Evolutionary conservation across 257 asterid genomes (phyloP), one percentile per base, ranked within the genome.

Genomic region (Ocimum tenuiflorum): DNA sequence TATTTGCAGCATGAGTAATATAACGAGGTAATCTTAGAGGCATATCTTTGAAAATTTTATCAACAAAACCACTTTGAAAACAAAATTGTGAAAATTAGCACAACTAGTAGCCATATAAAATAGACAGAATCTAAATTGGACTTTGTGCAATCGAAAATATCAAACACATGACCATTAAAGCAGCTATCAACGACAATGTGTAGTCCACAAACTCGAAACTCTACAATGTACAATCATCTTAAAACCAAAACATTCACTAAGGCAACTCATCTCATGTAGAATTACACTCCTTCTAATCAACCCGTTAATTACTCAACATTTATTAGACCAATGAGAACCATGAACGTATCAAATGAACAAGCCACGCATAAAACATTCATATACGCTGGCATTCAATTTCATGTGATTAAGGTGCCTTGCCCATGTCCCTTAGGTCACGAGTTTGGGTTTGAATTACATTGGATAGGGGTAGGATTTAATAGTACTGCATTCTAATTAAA

Each of bases 201-300:
- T 41, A 20, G 14, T 48, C 39, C 69, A 58, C n/a, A 41, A 65
- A 18, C 72, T 56, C 36, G 3, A 42, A 59, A 59, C 48, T 29
- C 4, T 11, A 18, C 18, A 11, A 27, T 14, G n/a, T 27, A 11
- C 18, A 27, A 27, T 4, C 4, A 27, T 27, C 31, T 5, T 19
- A 29, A 2, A 17, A 51, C 5, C n/a, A 20, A 3, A 49, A 7
- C 35, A 39, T 22, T 55, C 45, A 14, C 31, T 18, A 53, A 27
- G n/a, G 63, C 57, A 60, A 24, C 50, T 50, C 23, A 39, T 38
- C 42, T 14, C 19, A 12, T 17, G 22, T 15, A 53, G 36, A 29
- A 18, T 52, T 24, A 6, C 5, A 6, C 18, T 20, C 48, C 27
- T 4, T 27, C 31, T 27, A 27, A 27, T 27, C 4, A 27, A 27